Percentiles rank a stretch among this genome's conserved stretches.
phyloP scores from a whole-genome alignment of 2,329 filamentous ascomycete genomes.

The Cladorrhinum sp. region DNA sequence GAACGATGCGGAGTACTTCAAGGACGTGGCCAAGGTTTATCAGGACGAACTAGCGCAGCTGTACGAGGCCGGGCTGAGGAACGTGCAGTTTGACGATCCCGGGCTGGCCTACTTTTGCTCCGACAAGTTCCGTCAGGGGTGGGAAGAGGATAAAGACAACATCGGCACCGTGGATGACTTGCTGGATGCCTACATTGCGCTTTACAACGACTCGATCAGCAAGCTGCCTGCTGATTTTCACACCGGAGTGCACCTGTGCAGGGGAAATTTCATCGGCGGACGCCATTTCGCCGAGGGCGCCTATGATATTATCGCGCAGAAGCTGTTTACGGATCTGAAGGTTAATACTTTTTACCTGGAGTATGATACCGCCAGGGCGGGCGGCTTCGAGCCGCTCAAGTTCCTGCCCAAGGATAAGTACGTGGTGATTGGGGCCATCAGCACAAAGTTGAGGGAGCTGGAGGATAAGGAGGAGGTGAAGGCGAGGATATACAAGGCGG shows the following conservation, averaged over 20 bases:
- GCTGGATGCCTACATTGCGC: conserved; percentile 70
- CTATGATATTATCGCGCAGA: conserved; percentile 65
- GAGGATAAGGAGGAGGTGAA: conserved; percentile 65
- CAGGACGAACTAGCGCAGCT: conserved; percentile 59
- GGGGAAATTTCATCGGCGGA: conserved; percentile 63
- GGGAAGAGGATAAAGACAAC: conserved; percentile 65
- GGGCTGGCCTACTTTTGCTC: conserved; percentile 72
- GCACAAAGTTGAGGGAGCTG: conserved; percentile 59
- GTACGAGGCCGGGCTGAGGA: conserved; percentile 60
- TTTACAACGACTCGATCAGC: conserved; percentile 70
- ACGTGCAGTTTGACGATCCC: conserved; percentile 67
- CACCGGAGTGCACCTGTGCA: conserved; percentile 73
- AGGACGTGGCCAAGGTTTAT: conserved; percentile 63
- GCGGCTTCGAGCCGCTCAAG: conserved; percentile 63
- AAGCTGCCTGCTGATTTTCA: conserved; percentile 67
- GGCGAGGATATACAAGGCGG: conserved; percentile 56
- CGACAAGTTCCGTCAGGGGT: conserved; percentile 67
- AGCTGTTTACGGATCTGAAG: conserved; percentile 61
- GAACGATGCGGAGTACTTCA: conserved; percentile 60
- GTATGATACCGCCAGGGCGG: conserved; percentile 63
- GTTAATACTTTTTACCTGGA: conserved; percentile 68
- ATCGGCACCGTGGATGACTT: conserved; percentile 66
- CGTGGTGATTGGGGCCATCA: conserved; percentile 62
- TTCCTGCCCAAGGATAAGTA: conserved; percentile 59
- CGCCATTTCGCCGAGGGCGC: conserved; percentile 65